Conservation (phyloP, 306 rosid species). For the Cucurbita maxima region DNA sequence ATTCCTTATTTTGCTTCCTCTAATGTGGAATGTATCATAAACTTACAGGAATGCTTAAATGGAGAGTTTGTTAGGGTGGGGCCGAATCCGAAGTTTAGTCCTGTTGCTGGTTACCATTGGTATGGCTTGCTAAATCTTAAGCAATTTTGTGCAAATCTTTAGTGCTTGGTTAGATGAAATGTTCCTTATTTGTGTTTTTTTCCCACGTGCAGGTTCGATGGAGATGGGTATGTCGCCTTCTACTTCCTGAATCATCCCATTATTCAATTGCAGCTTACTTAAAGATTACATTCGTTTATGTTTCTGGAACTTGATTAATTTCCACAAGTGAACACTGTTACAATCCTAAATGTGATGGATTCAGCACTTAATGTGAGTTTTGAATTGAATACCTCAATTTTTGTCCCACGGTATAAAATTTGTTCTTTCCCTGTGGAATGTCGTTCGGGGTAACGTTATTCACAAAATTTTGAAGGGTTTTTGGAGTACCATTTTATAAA, state of each 20-base stretch:
- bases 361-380: background rate
- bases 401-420: background rate
- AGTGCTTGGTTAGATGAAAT: background rate
- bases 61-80: constrained; percentile 98
- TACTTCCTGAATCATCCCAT: constrained; percentile 6
- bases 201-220: constrained; percentile 73
- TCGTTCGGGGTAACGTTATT: background rate
- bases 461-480: background rate
- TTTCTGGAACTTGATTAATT: background rate
- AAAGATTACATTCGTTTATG: constrained; percentile 1
- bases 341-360: background rate
- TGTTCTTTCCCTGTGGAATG: background rate
- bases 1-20: background rate
- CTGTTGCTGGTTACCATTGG: constrained; percentile 94
- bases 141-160: background rate
- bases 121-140: constrained; percentile 6
- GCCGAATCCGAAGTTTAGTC: constrained; percentile 70
- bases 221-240: constrained; percentile 71
- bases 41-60: constrained; percentile 62
- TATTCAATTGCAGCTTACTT: background rate
- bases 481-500: background rate
- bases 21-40: background rate
- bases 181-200: constrained; percentile 18
- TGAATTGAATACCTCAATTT: background rate
- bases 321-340: background rate